These are phyloP conservation scores for Saccharomyces mikatae DNA, from an alignment of 805 yeast genomes.

Conservation along the genomic window DNA sequence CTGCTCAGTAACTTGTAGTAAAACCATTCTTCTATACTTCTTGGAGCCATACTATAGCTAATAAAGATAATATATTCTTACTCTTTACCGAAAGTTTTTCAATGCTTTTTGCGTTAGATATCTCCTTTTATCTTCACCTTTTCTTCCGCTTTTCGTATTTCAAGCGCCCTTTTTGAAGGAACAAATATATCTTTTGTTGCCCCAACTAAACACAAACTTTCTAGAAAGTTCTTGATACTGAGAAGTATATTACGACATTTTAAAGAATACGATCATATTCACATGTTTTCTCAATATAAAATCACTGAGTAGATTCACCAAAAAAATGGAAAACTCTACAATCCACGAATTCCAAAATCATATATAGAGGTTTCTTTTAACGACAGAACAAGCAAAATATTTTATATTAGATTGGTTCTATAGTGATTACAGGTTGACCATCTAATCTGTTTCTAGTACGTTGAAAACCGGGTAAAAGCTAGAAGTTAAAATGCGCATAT, in stretches of 20 bases:
- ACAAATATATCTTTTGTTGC: not conserved
- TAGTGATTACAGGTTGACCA: not conserved
- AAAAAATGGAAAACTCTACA: not conserved
- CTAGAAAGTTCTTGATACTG: not conserved
- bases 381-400: not conserved
- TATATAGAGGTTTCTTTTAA: not conserved
- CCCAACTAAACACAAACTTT: not conserved
- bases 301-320: not conserved
- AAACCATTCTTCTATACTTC: slow-evolving; percentile 42
- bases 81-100: slow-evolving; percentile 5
- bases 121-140: not conserved
- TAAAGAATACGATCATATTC: no score
- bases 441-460: no score
- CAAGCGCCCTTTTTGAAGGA: no score
- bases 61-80: not conserved
- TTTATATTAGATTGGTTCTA: not conserved
- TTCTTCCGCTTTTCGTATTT: not conserved
- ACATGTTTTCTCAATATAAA: not conserved
- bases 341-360: not conserved
- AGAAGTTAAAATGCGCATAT: not conserved
- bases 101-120: no score
- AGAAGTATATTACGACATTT: no score
- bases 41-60: slow-evolving; percentile 14
- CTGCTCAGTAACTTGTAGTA: slow-evolving; percentile 46
- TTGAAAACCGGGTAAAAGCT: not conserved